Percentiles rank a stretch among this genome's conserved stretches.
Evolutionary conservation across 495 filamentous ascomycete genomes (phyloP).

Genomic region (Penicillium fimorum): DNA sequence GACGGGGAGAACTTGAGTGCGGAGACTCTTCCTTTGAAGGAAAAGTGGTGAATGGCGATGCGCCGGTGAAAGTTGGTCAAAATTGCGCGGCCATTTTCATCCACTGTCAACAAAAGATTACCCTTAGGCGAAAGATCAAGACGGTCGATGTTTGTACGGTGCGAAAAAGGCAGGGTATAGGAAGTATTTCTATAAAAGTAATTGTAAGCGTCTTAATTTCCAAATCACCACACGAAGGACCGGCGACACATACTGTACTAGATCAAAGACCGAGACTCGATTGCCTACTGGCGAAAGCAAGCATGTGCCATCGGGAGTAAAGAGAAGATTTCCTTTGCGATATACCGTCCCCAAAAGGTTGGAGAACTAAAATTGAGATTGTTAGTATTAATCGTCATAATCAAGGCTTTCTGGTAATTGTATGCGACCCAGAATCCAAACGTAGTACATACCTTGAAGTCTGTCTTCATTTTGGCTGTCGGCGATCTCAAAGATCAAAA

Average conservation of each 20-base stretch:
- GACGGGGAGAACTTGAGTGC: constrained; percentile 90
- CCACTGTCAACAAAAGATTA: constrained; percentile 85
- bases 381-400: neutral
- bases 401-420: neutral
- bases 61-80: constrained; percentile 84
- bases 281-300: constrained; percentile 97
- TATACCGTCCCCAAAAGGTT: constrained; percentile 97
- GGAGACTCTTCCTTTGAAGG: constrained; percentile 78
- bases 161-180: constrained; percentile 88
- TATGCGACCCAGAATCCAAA: neutral
- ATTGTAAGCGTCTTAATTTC: constrained; percentile 5
- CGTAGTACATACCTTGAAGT: constrained; percentile 69
- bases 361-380: constrained; percentile 63
- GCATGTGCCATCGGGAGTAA: constrained; percentile 93
- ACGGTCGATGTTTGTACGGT: constrained; percentile 87
- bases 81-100: constrained; percentile 92
- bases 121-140: constrained; percentile 85
- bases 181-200: constrained; percentile 75
- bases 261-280: constrained; percentile 89
- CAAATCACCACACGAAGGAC: neutral
- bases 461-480: constrained; percentile 80
- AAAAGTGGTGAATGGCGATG: constrained; percentile 87
- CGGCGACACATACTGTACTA: constrained; percentile 71
- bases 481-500: constrained; percentile 29
- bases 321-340: constrained; percentile 92